Base-by-base conservation (phyloP, 1,284 basidiomycete species). In the Singerocomus rubriflavus region DNA sequence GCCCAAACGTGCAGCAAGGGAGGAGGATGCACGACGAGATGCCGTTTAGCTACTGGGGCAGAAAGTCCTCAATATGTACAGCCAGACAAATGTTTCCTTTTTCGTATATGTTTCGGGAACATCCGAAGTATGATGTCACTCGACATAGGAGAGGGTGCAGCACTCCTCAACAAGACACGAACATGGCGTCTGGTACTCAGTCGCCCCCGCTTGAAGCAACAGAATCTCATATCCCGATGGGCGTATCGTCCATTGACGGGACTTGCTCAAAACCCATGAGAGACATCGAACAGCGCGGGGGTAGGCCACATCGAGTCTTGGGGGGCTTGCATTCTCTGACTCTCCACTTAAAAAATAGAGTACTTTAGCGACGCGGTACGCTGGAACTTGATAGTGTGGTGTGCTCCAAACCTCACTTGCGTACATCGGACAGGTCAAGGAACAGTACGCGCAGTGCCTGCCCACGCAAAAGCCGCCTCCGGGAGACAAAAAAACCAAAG, bases 201-300 rank as follows among this genome's bases (percentile, higher is more conserved):
- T 80, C 78, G n/a, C 78, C 78, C 9, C 76, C 78, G 38, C 72
- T 79, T 42, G 76, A 77, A 63, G 71, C 71, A 11, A 77, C 75
- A 0, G 73, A 69, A 39, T 68, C 73, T 29, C 67, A 78, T 46
- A 51, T 69, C 44, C 73, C 75, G 7, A 73, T 79, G 72, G 76
- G 79, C 29, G 72, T 73, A 7, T 75, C 75, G n/a, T 75, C 72
- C 39, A 73, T 80, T 7, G 60, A 71, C 32, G 73, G 70, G 34
- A 66, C 56, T 5, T 69, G 66, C 35, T 70, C 68, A 34, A 45
- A 48, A 37, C 66, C 66, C 17, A 55, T 53, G 53, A 70, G 47
- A 39, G 68, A 67, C 31, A 46, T 31, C 7, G 63, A 70, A 27
- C 65, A 67, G 46, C 66, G 65, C 12, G 61, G 61, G 56, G 65